Percentiles rank a stretch among this genome's conserved stretches.
Conservation (phyloP, 1,284 basidiomycete genomes). For the Golubevia pallescens region DNA sequence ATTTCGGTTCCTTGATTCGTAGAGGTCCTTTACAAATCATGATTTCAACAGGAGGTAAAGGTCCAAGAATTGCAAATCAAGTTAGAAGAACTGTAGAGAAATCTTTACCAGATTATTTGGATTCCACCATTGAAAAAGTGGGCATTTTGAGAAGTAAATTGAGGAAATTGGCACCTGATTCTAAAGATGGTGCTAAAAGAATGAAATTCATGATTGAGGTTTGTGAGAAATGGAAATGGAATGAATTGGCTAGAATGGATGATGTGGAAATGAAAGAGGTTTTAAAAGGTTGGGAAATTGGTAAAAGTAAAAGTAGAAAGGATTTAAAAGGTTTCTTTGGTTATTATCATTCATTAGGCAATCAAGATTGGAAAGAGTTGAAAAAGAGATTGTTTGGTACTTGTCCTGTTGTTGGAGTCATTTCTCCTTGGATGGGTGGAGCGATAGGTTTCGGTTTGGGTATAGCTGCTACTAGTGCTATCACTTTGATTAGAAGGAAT, state of each 20-base stretch:
- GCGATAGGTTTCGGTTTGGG: conserved; percentile 25
- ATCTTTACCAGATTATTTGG: conserved; percentile 75
- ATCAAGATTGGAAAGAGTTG: neutral
- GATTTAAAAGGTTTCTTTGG: too few relatives aligned
- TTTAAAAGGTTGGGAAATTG: conserved; percentile 43
- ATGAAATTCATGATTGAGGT: conserved; percentile 63
- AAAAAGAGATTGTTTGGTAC: conserved; percentile 35
- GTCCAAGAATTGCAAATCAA: conserved; percentile 86
- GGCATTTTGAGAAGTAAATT: conserved; percentile 75
- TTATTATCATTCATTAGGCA: conserved; percentile 13
- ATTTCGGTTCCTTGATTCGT: conserved; percentile 92
- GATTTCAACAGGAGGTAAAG: conserved; percentile 93
- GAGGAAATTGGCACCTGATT: conserved; percentile 76
- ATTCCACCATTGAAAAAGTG: conserved; percentile 80
- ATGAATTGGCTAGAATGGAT: conserved; percentile 47
- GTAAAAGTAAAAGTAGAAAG: conserved; percentile 19
- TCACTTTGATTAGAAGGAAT: too few relatives aligned
- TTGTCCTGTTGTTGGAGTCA: conserved; percentile 46
- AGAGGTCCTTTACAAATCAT: conserved; percentile 90
- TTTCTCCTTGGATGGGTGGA: conserved; percentile 39
- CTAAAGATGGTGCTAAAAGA: conserved; percentile 33
- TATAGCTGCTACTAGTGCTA: conserved; percentile 9
- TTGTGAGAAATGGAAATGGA: conserved; percentile 49
- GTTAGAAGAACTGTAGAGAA: conserved; percentile 77
- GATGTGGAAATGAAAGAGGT: conserved; percentile 40